Conservation (phyloP, 441 rosid genomes). For the Dalechampia spathulata region DNA sequence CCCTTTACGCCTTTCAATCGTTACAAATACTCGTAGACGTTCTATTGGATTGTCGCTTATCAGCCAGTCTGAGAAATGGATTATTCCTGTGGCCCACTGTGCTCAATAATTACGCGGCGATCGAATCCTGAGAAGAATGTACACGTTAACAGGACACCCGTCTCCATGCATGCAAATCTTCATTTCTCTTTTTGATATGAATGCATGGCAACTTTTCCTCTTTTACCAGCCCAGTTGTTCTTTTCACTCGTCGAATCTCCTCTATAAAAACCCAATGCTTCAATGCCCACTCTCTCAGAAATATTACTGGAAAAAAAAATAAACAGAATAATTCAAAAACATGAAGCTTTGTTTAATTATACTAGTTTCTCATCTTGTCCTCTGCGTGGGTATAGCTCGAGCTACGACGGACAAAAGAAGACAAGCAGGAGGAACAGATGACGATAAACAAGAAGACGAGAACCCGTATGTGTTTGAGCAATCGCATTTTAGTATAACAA, state of each 20-base stretch:
- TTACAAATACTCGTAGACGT: no score
- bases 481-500: slow-evolving; percentile 23
- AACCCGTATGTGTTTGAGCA: slow-evolving; percentile 49
- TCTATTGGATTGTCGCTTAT: no score
- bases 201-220: no score
- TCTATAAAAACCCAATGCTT: not conserved
- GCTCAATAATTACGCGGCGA: no score
- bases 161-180: slow-evolving; percentile 27
- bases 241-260: not conserved
- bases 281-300: not conserved
- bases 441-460: not conserved
- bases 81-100: no score
- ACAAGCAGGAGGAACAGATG: not conserved
- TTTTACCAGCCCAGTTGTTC: no score
- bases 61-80: no score
- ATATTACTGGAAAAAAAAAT: not conserved
- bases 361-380: slow-evolving; percentile 14
- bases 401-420: slow-evolving; percentile 17
- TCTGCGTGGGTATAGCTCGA: slow-evolving; percentile 14
- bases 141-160: slow-evolving; percentile 32
- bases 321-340: slow-evolving; percentile 14
- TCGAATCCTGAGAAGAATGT: not conserved
- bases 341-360: slow-evolving; percentile 4
- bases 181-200: not conserved
- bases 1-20: no score